These are phyloP conservation scores for Lagenidium sp. DNA, from an alignment of 352 stramenopile genomes.

Conservation along the genomic window DNA sequence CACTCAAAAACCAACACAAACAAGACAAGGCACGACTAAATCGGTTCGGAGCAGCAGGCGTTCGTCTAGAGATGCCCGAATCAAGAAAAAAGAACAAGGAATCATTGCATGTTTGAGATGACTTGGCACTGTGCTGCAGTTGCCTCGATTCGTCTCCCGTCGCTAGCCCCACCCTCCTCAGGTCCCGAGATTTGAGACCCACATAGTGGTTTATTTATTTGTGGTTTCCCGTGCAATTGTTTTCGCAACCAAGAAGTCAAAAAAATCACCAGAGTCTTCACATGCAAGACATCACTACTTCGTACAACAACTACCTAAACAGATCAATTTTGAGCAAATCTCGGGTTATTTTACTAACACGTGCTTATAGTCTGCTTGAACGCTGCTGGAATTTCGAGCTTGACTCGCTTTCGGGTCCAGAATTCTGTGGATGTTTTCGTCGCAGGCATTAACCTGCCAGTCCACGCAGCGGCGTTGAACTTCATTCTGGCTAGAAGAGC, in stretches of 20 bases:
- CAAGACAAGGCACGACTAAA: not conserved
- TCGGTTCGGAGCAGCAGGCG: too few species aligned
- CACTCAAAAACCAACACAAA: conserved; percentile 21
- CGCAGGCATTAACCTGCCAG: conserved; percentile 28
- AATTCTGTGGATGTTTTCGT: conserved; percentile 28
- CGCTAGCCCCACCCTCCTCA: too few species aligned
- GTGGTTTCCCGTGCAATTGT: conserved; percentile 8
- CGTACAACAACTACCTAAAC: conserved; percentile 5
- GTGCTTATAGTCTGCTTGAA: conserved; percentile 29
- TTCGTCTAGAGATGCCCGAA: too few species aligned
- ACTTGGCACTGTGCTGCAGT: too few species aligned
- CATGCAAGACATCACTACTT: too few species aligned
- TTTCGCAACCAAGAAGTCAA: too few species aligned
- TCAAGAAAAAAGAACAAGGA: too few species aligned
- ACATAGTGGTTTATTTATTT: conserved; percentile 25
- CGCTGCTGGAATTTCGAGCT: conserved; percentile 32
- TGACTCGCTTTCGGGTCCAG: conserved; percentile 49
- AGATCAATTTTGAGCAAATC: conserved; percentile 13
- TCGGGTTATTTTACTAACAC: conserved; percentile 1
- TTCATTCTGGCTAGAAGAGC: conserved; percentile 43
- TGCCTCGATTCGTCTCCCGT: too few species aligned
- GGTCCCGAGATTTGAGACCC: too few species aligned
- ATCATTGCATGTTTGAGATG: too few species aligned
- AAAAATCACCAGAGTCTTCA: too few species aligned
- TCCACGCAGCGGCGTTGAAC: conserved; percentile 49